A percentile compares a stretch with the other conserved stretches of the same genome.
Conservation (phyloP, 1,139 yeast species). For the Meyerozyma carpophila region DNA sequence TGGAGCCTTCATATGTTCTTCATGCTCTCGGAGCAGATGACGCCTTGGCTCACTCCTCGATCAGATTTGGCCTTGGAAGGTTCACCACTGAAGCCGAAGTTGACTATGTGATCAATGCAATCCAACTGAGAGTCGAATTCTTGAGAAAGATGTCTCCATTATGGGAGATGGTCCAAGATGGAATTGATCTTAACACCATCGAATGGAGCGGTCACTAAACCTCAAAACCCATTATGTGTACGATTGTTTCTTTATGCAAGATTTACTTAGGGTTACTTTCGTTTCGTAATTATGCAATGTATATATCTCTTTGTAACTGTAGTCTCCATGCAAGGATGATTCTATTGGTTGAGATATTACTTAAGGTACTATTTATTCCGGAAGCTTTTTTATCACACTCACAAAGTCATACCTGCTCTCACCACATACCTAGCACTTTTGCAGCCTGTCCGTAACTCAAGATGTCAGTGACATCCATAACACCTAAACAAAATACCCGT, state of each 20-base stretch:
- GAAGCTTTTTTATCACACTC: too few species aligned
- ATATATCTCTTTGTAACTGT: not conserved
- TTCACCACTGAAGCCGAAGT: constrained; percentile 95
- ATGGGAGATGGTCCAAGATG: constrained; percentile 99
- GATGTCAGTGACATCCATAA: too few species aligned
- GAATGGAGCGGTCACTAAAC: constrained; percentile 96
- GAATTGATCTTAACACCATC: constrained; percentile 86
- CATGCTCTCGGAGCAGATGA: constrained; percentile 98
- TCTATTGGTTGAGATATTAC: too few species aligned
- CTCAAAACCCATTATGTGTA: not conserved
- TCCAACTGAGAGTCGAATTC: constrained; percentile 82
- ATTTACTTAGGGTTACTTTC: not conserved
- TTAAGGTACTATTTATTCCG: too few species aligned
- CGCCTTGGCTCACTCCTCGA: constrained; percentile 95
- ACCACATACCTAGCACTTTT: too few species aligned
- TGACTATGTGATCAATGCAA: constrained; percentile 87
- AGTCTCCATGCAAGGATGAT: not conserved
- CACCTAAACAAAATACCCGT: too few species aligned
- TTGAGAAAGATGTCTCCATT: constrained; percentile 90
- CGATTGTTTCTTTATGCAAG: not conserved
- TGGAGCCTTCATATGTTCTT: constrained; percentile 94
- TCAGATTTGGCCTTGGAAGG: constrained; percentile 95
- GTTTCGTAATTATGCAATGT: not conserved
- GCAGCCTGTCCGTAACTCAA: too few species aligned
- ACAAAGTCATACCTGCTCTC: too few species aligned